Evolutionary conservation across 2,329 filamentous ascomycete species (phyloP), one percentile per base, ranked within the genome.

Genomic region (Paraphoma sp.): DNA sequence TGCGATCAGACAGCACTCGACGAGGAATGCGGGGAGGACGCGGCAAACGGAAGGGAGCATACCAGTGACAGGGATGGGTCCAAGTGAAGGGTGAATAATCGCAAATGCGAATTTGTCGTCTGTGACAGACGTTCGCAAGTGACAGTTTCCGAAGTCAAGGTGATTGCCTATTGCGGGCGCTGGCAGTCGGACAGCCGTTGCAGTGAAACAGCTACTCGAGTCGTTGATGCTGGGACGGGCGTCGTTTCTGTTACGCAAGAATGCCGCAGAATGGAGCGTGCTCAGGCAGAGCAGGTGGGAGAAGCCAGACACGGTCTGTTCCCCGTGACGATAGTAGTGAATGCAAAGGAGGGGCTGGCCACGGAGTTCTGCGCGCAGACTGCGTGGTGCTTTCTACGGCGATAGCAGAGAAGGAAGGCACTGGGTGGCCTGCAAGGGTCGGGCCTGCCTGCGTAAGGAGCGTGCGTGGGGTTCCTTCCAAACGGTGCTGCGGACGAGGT

Each of bases 391-490:
- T 54, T 65, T 56, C 57, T 61, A 63, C 57, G 53, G 54, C 48
- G 50, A 55, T 61, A 45, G 49, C 53, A 53, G 59, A 56, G 51
- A 38, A 23, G 31, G 64, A 58, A 63, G 51, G 61, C 62, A 61
- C 50, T 49, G 59, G 59, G 48, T 57, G 50, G 59, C 43, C 60
- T 65, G 69, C 71, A 72, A 75, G 73, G 71, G 65, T 70, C 57
- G 64, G 63, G 64, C 68, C 60, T 70, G 67, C 54, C 54, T 56
- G 48, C 45, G 53, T 52, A 68, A 64, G 69, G 65, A 63, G 64
- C 55, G 63, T 64, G 53, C 55, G 61, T 57, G 59, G 56, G 57
- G 59, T 63, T 54, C 52, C 51, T 61, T 55, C 59, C 61, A 69
- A 74, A 73, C 69, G 70, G 70, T 64, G 55, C 41, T 18, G 60